Base-by-base conservation (phyloP, 2,329 filamentous ascomycete species). In the Cytospora paraplurivora region DNA sequence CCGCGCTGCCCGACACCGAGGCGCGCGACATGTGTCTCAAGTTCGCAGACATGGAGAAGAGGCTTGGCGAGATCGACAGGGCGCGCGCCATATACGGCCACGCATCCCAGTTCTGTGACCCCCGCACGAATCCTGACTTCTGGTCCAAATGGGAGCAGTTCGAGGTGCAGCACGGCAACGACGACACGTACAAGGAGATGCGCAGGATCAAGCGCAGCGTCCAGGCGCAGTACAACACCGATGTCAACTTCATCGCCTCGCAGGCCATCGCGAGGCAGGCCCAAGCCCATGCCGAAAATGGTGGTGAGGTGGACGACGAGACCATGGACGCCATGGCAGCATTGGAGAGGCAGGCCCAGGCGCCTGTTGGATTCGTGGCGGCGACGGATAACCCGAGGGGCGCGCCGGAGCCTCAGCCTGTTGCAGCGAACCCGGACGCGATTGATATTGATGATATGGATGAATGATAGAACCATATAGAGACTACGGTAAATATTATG, bases 181-280 rank as follows among this genome's bases (percentile, higher is more conserved):
- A 99, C 76, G 95, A 99, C 75, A 99, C 96, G 0, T 99, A 96
- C 83, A 97, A 97, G 80, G 95, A 99, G 75, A 99, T 99, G 95
- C 82, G 98, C 67, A 89, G 95, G 35, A 93, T 99, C 81, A 99
- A 98, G 83, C 84, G 95, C 74, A 97, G 92, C 76, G 95, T 99
- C 13, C 93, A 97, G 76, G 94, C 95, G 59, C 92, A 97, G 79
- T 99, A 96, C 82, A 98, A 98, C 73, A 99, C 96, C 52, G 95
- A 99, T 73, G 94, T 99, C 81, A 96, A 93, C 75, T 99, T 97
- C 73, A 97, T 99, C 76, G 95, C 95, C 11, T 96, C 92, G 6
- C 95, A 99, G 76, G 95, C 95, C 33, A 82, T 99, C 69, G 93
- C 93, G 27, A 87, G 93, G 67, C 90, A 96, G 74, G 85, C 83